Evolutionary conservation across 208 protist genomes (phyloP).

Genomic region (Phytomonas sp.): DNA sequence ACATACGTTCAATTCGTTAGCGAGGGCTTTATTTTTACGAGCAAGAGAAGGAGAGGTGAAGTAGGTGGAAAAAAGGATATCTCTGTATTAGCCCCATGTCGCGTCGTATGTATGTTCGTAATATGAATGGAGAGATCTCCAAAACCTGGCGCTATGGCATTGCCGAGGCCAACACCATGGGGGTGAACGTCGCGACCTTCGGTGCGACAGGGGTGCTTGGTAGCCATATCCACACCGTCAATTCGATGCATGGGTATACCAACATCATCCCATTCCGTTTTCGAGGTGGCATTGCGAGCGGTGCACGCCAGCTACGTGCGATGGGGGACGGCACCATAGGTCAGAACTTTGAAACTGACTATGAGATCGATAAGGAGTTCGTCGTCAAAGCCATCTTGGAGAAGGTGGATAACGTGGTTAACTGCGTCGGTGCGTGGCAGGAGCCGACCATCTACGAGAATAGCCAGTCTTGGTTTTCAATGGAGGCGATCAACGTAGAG

Average conservation of each 20-base stretch:
- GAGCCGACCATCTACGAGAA: conserved; percentile 82
- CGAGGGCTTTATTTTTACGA: background rate
- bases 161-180: conserved; percentile 71
- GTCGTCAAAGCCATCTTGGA: conserved; percentile 85
- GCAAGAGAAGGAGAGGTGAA: background rate
- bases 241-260: conserved; percentile 78
- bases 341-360: conserved; percentile 86
- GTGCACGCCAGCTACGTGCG: conserved; percentile 61
- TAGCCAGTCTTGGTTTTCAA: conserved; percentile 88
- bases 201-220: conserved; percentile 81
- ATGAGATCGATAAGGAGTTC: conserved; percentile 89
- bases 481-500: conserved; percentile 88
- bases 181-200: conserved; percentile 80
- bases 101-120: conserved; percentile 76
- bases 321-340: conserved; percentile 80
- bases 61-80: background rate
- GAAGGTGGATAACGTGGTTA: conserved; percentile 74
- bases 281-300: conserved; percentile 66
- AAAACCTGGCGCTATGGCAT: conserved; percentile 73
- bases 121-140: conserved; percentile 82
- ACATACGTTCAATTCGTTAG: background rate
- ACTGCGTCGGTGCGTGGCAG: conserved; percentile 83
- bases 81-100: conserved; percentile 38
- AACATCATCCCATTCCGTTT: conserved; percentile 84
- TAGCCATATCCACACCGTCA: conserved; percentile 58